Conservation (phyloP, 2,329 filamentous ascomycete genomes). For the Aspergillus pseudotamarii region DNA sequence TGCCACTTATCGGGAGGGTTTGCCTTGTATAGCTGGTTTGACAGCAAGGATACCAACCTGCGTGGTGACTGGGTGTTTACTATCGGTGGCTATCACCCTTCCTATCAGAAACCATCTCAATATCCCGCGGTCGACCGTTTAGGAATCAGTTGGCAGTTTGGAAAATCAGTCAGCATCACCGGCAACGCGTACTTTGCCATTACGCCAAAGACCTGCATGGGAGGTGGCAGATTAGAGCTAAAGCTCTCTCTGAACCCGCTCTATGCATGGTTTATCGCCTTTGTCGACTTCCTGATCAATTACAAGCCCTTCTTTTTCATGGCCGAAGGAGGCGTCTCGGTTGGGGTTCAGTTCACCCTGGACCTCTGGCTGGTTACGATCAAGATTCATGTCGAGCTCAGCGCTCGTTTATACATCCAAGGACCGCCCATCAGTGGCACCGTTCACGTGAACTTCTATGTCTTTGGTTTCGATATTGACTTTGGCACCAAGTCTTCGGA, state of each 20-base stretch:
- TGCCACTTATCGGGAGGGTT: slow-evolving; percentile 51
- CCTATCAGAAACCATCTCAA: slow-evolving; percentile 35
- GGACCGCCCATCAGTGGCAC: slow-evolving; percentile 27
- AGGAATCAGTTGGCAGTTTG: slow-evolving; percentile 42
- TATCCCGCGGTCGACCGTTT: slow-evolving; percentile 46
- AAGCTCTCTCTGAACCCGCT: slow-evolving; percentile 36
- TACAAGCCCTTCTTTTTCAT: slow-evolving; percentile 44
- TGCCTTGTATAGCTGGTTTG: slow-evolving; percentile 47
- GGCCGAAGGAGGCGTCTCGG: slow-evolving; percentile 30
- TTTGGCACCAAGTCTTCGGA: slow-evolving; percentile 15
- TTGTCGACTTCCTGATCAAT: slow-evolving; percentile 47
- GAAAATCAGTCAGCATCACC: slow-evolving; percentile 34
- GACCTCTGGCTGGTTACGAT: slow-evolving; percentile 9
- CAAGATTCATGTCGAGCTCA: slow-evolving; percentile 20
- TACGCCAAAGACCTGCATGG: slow-evolving; percentile 50
- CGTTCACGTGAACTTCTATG: slow-evolving; percentile 27
- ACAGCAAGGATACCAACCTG: slow-evolving; percentile 11
- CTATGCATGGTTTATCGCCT: slow-evolving; percentile 45
- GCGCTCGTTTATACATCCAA: slow-evolving; percentile 24
- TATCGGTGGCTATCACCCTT: slow-evolving; percentile 50
- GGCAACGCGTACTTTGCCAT: slow-evolving; percentile 52
- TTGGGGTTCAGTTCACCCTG: slow-evolving; percentile 14
- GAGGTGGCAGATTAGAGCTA: slow-evolving; percentile 39
- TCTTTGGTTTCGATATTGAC: slow-evolving; percentile 26
- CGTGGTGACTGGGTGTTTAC: slow-evolving; percentile 50